Conservation (phyloP, 352 stramenopile genomes). For the Globisporangium echinulatum region DNA sequence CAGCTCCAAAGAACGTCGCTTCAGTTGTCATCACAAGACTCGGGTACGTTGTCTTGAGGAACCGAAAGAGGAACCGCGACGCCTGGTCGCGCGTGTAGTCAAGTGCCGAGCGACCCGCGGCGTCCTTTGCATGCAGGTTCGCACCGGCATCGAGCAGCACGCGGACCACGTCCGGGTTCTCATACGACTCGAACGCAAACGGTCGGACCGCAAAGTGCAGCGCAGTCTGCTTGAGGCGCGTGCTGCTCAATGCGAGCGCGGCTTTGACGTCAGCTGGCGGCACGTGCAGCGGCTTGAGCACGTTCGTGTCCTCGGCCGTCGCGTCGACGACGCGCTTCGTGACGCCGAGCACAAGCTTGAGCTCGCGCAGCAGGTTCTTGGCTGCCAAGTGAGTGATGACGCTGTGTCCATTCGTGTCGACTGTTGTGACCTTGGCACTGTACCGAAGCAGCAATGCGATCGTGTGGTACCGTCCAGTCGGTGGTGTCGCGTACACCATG, state of each 20-base stretch:
- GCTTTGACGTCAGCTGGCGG: conserved; percentile 30
- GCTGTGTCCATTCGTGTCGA: conserved; percentile 51
- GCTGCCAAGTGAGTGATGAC: conserved; percentile 55
- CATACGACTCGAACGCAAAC: conserved; percentile 51
- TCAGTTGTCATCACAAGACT: conserved; percentile 19
- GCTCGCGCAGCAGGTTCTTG: conserved; percentile 40
- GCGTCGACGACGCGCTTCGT: conserved; percentile 36
- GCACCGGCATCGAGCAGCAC: conserved; percentile 41
- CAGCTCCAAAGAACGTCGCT: conserved; percentile 19
- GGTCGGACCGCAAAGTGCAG: conserved; percentile 62
- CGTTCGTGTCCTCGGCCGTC: conserved; percentile 21
- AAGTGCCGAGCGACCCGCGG: conserved; percentile 27
- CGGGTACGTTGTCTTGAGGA: conserved; percentile 32
- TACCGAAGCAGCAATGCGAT: conserved; percentile 54
- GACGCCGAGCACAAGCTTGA: conserved; percentile 38
- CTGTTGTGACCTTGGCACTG: conserved; percentile 38
- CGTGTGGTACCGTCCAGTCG: conserved; percentile 22
- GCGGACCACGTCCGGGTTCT: conserved; percentile 46
- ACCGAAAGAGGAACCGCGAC: conserved; percentile 51
- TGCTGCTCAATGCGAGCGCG: conserved; percentile 36
- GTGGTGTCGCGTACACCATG: conserved; percentile 27
- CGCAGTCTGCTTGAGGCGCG: conserved; percentile 26
- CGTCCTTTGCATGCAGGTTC: conserved; percentile 27
- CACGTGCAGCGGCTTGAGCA: conserved; percentile 38
- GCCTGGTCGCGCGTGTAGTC: conserved; percentile 52